Conservation (phyloP, 75 land plant species). For the Isoetes taiwanensis region DNA sequence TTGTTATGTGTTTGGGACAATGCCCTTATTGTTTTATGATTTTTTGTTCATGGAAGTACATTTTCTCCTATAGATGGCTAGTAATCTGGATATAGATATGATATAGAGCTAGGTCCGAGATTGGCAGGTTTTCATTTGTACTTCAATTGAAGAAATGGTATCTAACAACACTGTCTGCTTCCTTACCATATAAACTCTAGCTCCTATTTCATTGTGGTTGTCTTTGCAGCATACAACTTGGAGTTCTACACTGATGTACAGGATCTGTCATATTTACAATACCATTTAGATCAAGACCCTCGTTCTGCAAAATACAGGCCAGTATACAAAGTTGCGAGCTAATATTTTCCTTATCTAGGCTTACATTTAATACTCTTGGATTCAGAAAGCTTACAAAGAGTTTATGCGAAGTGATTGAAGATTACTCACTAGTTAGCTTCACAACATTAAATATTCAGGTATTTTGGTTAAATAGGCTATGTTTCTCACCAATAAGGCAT, state of each 20-base stretch:
- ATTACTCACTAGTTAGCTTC: slow-evolving; percentile 66
- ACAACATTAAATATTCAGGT: slow-evolving; percentile 81
- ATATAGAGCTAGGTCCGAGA: too few relatives aligned
- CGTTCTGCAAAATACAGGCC: slow-evolving; percentile 88
- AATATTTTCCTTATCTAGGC: neutral
- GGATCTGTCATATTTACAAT: slow-evolving; percentile 71
- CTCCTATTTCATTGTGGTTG: neutral
- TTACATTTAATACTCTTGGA: neutral
- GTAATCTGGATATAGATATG: too few relatives aligned
- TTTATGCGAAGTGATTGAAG: slow-evolving; percentile 83
- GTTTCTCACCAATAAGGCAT: too few relatives aligned
- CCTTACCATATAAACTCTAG: too few relatives aligned
- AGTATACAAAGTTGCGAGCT: slow-evolving; percentile 1
- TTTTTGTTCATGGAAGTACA: too few relatives aligned
- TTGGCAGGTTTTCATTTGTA: too few relatives aligned
- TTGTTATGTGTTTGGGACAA: neutral
- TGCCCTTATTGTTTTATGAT: too few relatives aligned
- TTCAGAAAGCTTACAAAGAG: slow-evolving; percentile 86
- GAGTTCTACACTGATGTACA: slow-evolving; percentile 97
- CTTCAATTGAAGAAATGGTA: too few relatives aligned
- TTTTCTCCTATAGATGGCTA: too few relatives aligned
- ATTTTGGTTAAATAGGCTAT: too few relatives aligned
- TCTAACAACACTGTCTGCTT: too few relatives aligned
- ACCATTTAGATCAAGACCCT: slow-evolving; percentile 74
- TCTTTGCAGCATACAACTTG: slow-evolving; percentile 70